Percentiles rank a stretch among this genome's conserved stretches.
Conservation (phyloP, 2,329 filamentous ascomycete genomes). For the Anthostomella pinea region DNA sequence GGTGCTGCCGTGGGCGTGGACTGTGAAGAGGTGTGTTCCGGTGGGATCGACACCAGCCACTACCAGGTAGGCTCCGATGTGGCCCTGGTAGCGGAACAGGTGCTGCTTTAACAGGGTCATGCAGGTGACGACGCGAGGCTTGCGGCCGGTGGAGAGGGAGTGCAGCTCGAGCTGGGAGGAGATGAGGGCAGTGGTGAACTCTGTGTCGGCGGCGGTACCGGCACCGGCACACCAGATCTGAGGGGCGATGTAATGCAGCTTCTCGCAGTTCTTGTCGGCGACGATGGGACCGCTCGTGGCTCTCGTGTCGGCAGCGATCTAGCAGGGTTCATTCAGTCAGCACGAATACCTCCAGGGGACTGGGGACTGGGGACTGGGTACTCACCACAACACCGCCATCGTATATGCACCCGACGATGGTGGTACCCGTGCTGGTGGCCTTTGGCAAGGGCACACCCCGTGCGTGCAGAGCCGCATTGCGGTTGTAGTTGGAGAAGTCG, state of each 20-base stretch:
- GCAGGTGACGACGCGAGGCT: slow-evolving; percentile 95
- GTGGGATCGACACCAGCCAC: slow-evolving; percentile 96
- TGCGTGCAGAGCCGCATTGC: slow-evolving; percentile 93
- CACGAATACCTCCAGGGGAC: neutral
- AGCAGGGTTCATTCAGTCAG: slow-evolving; percentile 17
- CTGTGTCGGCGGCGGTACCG: slow-evolving; percentile 95
- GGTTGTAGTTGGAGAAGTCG: slow-evolving; percentile 99
- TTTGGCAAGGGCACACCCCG: slow-evolving; percentile 92
- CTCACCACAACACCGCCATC: slow-evolving; percentile 92
- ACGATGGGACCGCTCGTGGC: slow-evolving; percentile 97
- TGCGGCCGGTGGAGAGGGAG: slow-evolving; percentile 91
- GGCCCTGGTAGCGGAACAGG: slow-evolving; percentile 95
- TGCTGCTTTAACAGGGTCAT: slow-evolving; percentile 99
- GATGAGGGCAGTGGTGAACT: slow-evolving; percentile 98
- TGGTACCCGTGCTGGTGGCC: slow-evolving; percentile 97
- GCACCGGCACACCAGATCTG: slow-evolving; percentile 99
- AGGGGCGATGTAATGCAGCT: slow-evolving; percentile 97
- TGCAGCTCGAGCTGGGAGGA: slow-evolving; percentile 98
- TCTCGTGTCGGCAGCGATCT: slow-evolving; percentile 98
- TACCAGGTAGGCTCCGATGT: slow-evolving; percentile 97
- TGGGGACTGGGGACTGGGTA: slow-evolving; percentile 18
- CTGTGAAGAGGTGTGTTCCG: slow-evolving; percentile 91
- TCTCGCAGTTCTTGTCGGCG: slow-evolving; percentile 99
- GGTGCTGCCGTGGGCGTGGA: slow-evolving; percentile 96
- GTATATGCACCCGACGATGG: slow-evolving; percentile 95